Evolutionary conservation across 1,284 basidiomycete genomes (phyloP), one percentile per base, ranked within the genome.

Genomic region (Ustilago bromivora): DNA sequence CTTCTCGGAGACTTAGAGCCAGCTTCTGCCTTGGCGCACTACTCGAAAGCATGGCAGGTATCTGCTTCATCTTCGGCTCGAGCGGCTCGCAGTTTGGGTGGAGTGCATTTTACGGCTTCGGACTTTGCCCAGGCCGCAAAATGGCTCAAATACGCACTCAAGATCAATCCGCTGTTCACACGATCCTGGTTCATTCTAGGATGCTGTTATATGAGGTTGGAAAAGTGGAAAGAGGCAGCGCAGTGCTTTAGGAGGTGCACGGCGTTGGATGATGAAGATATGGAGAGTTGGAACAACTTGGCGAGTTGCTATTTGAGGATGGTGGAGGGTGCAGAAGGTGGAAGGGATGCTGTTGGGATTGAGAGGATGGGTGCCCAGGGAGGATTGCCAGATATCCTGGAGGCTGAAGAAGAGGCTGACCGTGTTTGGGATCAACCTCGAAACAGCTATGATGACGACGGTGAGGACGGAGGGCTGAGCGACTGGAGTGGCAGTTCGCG

Each of bases 201-300:
- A 0, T 98, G 97, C 81, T 92, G 94, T 10, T 92, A 89, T 76
- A 91, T 97, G 87, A 90, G 92, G 19, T 82, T 89, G 69, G 93
- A 96, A 61, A 63, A 66, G 40, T 85, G 95, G 95, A 89, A 90
- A 32, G 92, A 92, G 32, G 96, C 92, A 1, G 91, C 92, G 65
- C 91, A 92, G 55, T 92, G 93, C 0, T 99, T 99, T 87, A 88
- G 89, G 56, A 89, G 96, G 41, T 95, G 94, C 81, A 95, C 97
- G 0, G 88, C 90, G 10, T 91, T 99, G 70, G 96, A 98, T 74
- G 94, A 96, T 71, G 96, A 99, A 80, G 96, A 99, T 84, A 94
- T 91, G 4, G 96, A 99, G 89, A 96, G 94, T 76, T 99, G 97
- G 97, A 98, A 93, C 85, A 99, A 99, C 86, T 88, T 99, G 61